phyloP scores from a whole-genome alignment of 164 flowering plant species.

The Kalanchoe fedtschenkoi region DNA sequence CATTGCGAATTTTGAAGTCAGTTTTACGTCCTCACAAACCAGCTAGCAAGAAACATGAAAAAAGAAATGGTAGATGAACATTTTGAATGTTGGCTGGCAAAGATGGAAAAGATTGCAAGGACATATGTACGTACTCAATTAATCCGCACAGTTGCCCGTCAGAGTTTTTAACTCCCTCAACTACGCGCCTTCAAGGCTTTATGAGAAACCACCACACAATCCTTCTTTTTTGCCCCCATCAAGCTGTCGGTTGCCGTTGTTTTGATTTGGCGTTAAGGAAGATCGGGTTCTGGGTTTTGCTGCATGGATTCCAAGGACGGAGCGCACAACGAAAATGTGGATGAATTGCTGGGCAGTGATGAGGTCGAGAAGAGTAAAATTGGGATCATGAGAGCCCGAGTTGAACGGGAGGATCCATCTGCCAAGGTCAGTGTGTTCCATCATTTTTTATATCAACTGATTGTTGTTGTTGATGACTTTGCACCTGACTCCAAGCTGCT shows the following conservation, averaged over 20 bases:
- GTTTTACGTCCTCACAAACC: no score
- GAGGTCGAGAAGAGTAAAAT: slow-evolving; percentile 43
- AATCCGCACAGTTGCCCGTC: no score
- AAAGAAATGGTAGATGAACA: no score
- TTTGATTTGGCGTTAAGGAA: not conserved
- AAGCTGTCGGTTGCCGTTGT: not conserved
- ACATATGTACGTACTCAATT: no score
- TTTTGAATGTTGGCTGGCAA: no score
- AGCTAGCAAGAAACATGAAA: no score
- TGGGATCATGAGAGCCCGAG: slow-evolving; percentile 34
- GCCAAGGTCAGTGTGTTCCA: slow-evolving; percentile 24
- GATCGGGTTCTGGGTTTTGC: not conserved
- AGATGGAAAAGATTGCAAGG: no score
- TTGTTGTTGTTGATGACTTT: not conserved
- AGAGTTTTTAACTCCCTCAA: no score
- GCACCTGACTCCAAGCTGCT: not conserved
- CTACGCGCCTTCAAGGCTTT: no score
- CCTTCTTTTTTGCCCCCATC: not conserved
- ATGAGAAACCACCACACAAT: no score
- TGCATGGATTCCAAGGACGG: not conserved
- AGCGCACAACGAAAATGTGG: not conserved
- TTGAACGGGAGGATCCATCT: slow-evolving; percentile 33
- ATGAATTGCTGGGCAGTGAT: slow-evolving; percentile 7
- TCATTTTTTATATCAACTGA: not conserved
- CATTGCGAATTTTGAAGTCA: no score